A percentile compares a stretch with the other conserved stretches of the same genome.
These are phyloP conservation scores for Sporisorium iseilematis-ciliati DNA, from an alignment of 1,284 basidiomycete genomes.

Conservation along the genomic window DNA sequence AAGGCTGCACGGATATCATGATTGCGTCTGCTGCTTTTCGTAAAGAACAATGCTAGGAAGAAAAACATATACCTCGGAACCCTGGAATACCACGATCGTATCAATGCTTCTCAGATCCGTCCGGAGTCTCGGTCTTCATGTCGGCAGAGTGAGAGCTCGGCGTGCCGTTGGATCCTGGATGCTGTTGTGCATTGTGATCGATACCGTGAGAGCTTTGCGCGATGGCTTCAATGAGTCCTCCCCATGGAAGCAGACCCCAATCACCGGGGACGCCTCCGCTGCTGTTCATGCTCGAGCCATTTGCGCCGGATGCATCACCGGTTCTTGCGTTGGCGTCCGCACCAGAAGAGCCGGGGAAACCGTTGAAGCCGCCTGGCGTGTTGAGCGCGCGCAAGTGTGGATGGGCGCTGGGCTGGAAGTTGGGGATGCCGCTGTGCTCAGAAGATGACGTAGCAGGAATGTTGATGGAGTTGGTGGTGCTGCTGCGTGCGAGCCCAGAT, in stretches of 20 bases:
- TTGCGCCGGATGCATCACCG: constrained; percentile 2
- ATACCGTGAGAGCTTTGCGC: constrained; percentile 52
- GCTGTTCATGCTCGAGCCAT: constrained; percentile 6
- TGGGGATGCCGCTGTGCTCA: constrained; percentile 37
- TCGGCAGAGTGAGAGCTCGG: constrained; percentile 22
- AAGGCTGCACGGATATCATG: not conserved
- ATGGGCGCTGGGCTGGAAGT: constrained; percentile 45
- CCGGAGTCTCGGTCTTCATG: constrained; percentile 44
- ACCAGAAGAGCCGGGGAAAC: constrained; percentile 13
- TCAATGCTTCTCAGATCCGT: constrained; percentile 34
- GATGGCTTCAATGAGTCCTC: constrained; percentile 60
- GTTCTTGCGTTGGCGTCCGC: not conserved
- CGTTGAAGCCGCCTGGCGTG: constrained; percentile 23
- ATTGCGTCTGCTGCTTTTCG: constrained; percentile 1
- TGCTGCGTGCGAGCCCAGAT: constrained; percentile 20
- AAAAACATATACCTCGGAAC: constrained; percentile 1
- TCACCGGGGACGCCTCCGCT: constrained; percentile 17
- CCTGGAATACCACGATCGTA: not conserved
- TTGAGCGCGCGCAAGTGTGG: constrained; percentile 48
- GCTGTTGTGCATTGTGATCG: constrained; percentile 33
- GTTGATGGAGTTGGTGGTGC: constrained; percentile 40
- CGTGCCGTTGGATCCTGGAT: constrained; percentile 27
- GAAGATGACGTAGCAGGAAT: constrained; percentile 36
- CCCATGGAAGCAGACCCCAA: constrained; percentile 57
- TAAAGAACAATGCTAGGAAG: not conserved